Percentiles rank a stretch among this genome's conserved stretches.
phyloP scores from a whole-genome alignment of 208 protist genomes.

The Leishmania amazonensis region DNA sequence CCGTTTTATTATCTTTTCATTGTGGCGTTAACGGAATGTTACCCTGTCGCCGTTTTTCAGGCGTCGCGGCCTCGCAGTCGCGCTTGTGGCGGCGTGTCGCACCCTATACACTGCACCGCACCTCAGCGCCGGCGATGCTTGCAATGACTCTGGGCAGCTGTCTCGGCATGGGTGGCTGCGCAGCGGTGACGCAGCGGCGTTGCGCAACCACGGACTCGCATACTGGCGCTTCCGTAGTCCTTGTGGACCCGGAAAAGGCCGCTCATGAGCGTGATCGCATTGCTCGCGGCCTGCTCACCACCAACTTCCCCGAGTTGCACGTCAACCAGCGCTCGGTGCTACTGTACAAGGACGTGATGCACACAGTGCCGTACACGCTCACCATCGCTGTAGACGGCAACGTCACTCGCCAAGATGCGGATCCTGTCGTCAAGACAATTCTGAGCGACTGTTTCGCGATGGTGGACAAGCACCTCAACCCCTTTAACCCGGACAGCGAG shows the following conservation, averaged over 20 bases:
- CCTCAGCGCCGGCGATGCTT: not conserved
- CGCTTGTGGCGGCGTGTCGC: not conserved
- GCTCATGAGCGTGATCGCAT: conserved; percentile 70
- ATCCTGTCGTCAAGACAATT: conserved; percentile 28
- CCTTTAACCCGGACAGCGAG: conserved; percentile 70
- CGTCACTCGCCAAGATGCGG: conserved; percentile 13
- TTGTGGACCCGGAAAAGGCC: conserved; percentile 50
- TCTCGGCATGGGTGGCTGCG: not conserved
- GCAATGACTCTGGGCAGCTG: not conserved
- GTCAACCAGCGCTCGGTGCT: conserved; percentile 35
- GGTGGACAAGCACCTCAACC: conserved; percentile 64
- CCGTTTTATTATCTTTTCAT: not conserved
- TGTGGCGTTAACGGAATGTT: not conserved
- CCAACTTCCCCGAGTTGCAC: conserved; percentile 41
- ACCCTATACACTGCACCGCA: not conserved
- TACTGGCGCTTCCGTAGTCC: conserved; percentile 58
- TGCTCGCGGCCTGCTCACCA: conserved; percentile 58
- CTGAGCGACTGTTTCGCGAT: conserved; percentile 59
- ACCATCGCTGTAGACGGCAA: conserved; percentile 42
- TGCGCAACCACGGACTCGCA: conserved; percentile 34
- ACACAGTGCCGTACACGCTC: conserved; percentile 81
- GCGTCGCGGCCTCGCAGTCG: not conserved
- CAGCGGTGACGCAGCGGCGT: conserved; percentile 18
- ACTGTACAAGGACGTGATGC: conserved; percentile 48
- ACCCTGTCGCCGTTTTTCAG: not conserved